Percentiles rank a stretch among this genome's conserved stretches.
Evolutionary conservation across 2,329 filamentous ascomycete genomes (phyloP).

Genomic region (Myriosclerotinia curreyana): DNA sequence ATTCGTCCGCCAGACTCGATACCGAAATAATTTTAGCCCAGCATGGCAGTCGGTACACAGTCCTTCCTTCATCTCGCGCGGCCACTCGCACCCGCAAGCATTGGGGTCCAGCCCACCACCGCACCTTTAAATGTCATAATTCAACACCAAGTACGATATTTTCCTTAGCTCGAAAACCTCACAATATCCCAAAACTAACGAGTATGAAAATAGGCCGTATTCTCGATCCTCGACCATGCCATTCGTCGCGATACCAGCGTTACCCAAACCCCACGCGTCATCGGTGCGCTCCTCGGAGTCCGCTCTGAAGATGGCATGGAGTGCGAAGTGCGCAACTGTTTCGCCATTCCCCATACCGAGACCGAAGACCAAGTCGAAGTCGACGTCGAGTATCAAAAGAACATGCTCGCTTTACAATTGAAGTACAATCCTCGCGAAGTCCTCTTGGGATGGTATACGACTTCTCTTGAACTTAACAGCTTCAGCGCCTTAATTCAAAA

Average conservation of each 20-base stretch:
- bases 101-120: constrained; percentile 79
- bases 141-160: constrained; percentile 77
- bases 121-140: constrained; percentile 91
- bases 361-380: constrained; percentile 98
- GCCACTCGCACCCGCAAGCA: constrained; percentile 77
- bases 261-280: constrained; percentile 89
- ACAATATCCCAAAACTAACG: neutral
- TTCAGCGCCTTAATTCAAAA: constrained; percentile 99
- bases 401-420: constrained; percentile 93
- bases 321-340: constrained; percentile 92
- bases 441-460: constrained; percentile 97
- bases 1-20: constrained; percentile 19
- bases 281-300: constrained; percentile 89
- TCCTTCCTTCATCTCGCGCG: constrained; percentile 93
- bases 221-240: constrained; percentile 89
- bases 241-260: constrained; percentile 64
- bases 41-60: constrained; percentile 73
- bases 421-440: constrained; percentile 92
- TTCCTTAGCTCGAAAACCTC: neutral
- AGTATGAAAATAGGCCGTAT: constrained; percentile 51
- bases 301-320: constrained; percentile 96
- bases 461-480: constrained; percentile 92
- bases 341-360: constrained; percentile 97
- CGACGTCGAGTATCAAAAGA: constrained; percentile 99
- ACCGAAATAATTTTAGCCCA: constrained; percentile 46